Conservation (phyloP, 2,329 filamentous ascomycete species). For the Pseudonectria foliicola region DNA sequence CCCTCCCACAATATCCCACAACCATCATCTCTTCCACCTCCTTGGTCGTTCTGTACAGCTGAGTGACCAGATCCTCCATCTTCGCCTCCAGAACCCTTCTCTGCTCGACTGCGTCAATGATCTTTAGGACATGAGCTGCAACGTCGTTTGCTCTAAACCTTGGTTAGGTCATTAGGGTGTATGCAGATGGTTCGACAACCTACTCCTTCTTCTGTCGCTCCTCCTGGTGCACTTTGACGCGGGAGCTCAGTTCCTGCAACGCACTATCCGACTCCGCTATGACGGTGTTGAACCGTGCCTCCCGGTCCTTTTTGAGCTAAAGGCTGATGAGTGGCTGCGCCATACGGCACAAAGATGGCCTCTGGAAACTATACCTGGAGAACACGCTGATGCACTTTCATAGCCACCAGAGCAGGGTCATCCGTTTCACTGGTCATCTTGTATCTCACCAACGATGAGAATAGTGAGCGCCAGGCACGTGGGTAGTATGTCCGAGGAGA, state of each 20-base stretch:
- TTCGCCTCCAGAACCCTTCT: constrained; percentile 20
- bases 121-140: constrained; percentile 9
- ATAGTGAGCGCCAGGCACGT: no score
- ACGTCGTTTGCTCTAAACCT: constrained; percentile 9
- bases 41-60: constrained; percentile 10
- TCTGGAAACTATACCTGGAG: no score
- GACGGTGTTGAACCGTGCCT: constrained; percentile 17
- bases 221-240: constrained; percentile 13
- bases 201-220: constrained; percentile 20
- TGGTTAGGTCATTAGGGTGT: no score
- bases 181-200: no score
- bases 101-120: constrained; percentile 17
- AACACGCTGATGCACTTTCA: constrained; percentile 23
- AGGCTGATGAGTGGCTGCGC: background rate
- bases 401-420: constrained; percentile 16
- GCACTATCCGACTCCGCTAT: constrained; percentile 16
- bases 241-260: constrained; percentile 18
- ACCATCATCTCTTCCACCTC: constrained; percentile 25
- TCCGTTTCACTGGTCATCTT: constrained; percentile 13
- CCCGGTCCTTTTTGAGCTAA: constrained; percentile 26
- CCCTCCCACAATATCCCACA: constrained; percentile 21
- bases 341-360: no score
- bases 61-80: constrained; percentile 19
- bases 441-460: constrained; percentile 9
- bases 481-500: no score